These are phyloP conservation scores for Nepenthes alata DNA, from an alignment of 179 eudicot genomes.

Conservation along the genomic window DNA sequence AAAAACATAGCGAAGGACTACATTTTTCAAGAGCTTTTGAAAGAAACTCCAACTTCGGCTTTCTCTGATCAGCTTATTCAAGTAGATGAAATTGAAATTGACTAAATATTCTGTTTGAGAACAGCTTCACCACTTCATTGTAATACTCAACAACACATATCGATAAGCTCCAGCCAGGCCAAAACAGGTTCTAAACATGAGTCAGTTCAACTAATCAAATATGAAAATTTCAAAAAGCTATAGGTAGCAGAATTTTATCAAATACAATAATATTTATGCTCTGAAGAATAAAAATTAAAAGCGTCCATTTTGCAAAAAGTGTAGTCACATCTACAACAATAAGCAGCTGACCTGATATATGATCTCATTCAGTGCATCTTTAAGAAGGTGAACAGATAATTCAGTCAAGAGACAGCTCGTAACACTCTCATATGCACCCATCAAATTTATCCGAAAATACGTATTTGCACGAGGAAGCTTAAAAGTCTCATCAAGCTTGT, in stretches of 20 bases:
- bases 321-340: not conserved
- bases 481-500: conserved; percentile 76
- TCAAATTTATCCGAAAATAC: conserved; percentile 72
- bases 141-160: no score
- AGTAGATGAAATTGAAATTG: no score
- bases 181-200: no score
- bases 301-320: no score
- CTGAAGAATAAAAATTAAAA: not conserved
- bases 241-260: not conserved
- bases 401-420: conserved; percentile 76
- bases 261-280: not conserved
- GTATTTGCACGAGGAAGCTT: conserved; percentile 95
- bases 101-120: no score
- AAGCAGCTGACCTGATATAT: conserved; percentile 65
- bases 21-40: no score
- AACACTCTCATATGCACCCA: conserved; percentile 50
- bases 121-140: no score
- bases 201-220: no score
- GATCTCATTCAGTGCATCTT: conserved; percentile 90
- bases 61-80: no score
- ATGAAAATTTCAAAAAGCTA: not conserved
- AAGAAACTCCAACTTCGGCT: no score
- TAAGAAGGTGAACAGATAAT: conserved; percentile 64
- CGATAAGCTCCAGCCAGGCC: no score
- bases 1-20: no score